Base-by-base conservation (phyloP, 2,329 filamentous ascomycete species). In the Aspergillus unguis region DNA sequence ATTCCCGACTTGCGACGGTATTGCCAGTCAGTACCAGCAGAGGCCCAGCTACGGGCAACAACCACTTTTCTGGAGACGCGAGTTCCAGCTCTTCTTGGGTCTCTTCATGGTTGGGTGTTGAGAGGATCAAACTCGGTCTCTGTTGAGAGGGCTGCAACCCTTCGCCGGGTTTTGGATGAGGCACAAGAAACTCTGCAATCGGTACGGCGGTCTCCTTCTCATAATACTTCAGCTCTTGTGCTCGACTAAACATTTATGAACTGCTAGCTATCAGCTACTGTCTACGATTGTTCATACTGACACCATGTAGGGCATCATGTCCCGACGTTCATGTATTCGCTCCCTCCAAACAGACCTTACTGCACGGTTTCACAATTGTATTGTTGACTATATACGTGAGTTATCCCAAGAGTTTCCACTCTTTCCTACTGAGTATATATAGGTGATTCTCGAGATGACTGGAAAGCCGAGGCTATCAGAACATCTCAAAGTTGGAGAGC, bases 21-120 rank as follows among this genome's bases (percentile, higher is more conserved):
- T 44, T 64, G 61, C 33, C 61, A 60, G 35, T 45, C 50, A 1
- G 53, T 64, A 9, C 59, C 57, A 4, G 57, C 62, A 10, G 56
- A 59, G 1, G 50, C 56, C 10, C 62, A 62, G 28, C 44, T 60
- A 3, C 53, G 52, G 0, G 44, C 49, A 31, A 49, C 49, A 7
- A 28, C 38, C 2, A 38, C 38, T 2, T 64, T 57, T 41, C 46
- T 62, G 6, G 27, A 53, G 8, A 41, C 56, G 11, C 37, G 40
- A 7, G 44, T 61, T 2, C 58, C 62, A 3, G 59, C 54, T 2
- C 17, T 57, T 25, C 17, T 64, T n/a, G 35, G 45, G 3, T 64
- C 59, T 17, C 10, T 63, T 6, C 48, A 29, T 3, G 50, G 58
- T 43, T 64, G 62, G 62, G 32, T 48, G 3, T 9, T 57, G 23